Conservation (phyloP, 73 alveolate genomes). For the Breviolum minutum region DNA sequence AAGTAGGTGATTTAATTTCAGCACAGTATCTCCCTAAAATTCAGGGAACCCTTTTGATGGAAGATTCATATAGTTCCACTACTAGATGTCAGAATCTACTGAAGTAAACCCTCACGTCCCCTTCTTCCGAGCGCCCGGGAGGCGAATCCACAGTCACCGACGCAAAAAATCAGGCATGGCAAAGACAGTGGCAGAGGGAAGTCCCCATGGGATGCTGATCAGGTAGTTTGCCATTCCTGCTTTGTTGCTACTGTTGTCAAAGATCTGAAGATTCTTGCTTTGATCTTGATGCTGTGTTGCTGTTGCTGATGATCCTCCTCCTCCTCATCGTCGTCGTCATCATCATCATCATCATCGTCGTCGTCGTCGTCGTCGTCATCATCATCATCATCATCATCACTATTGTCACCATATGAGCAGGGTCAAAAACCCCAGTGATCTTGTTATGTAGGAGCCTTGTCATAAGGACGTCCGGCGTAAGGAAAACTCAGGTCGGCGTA, state of each 20-base stretch:
- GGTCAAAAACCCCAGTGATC: no score
- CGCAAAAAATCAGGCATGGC: not conserved
- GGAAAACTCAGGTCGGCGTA: no score
- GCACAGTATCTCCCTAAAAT: not conserved
- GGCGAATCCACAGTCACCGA: conserved; percentile 39
- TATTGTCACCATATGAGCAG: no score
- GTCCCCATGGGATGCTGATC: not conserved
- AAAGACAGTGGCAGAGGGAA: not conserved
- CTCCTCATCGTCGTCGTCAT: no score
- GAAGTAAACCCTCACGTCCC: no score
- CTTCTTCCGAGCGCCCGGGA: not conserved
- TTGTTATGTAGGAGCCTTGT: no score
- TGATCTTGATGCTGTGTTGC: no score
- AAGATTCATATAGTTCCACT: not conserved
- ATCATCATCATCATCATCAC: no score
- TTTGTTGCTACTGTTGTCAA: not conserved
- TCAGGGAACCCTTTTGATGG: not conserved
- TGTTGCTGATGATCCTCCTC: no score
- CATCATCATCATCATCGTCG: no score
- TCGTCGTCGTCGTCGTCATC: no score
- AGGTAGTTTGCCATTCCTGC: not conserved
- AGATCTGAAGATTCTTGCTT: not conserved
- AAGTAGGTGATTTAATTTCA: not conserved
- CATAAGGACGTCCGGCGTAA: no score
- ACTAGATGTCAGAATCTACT: not conserved